Evolutionary conservation across 345 rosid species (phyloP).

Genomic region (Durio zibethinus): DNA sequence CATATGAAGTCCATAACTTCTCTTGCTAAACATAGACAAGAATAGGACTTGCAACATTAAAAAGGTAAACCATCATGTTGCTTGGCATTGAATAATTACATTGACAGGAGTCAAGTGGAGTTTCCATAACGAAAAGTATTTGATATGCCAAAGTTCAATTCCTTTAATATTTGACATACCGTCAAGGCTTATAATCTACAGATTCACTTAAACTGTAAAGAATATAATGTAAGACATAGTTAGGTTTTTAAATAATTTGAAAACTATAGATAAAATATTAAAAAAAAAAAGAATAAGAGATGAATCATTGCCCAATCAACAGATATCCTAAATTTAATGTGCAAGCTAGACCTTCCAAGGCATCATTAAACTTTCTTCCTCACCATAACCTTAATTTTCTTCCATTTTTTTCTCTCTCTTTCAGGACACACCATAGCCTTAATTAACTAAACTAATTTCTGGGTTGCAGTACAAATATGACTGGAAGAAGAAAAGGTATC

Average conservation of each 20-base stretch:
- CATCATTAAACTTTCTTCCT: neutral
- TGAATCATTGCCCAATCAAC: neutral
- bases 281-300: neutral
- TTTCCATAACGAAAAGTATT: neutral
- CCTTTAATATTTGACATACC: neutral
- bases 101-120: neutral
- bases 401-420: neutral
- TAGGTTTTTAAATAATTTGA: neutral
- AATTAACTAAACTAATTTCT: neutral
- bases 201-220: neutral
- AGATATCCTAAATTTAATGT: neutral
- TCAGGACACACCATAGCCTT: neutral
- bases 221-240: neutral
- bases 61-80: neutral
- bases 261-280: neutral
- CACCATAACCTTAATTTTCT: neutral
- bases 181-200: neutral
- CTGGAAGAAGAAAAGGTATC: neutral
- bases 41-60: neutral
- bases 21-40: neutral
- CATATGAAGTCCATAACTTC: neutral
- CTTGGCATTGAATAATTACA: neutral
- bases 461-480: neutral
- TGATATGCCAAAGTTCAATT: neutral
- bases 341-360: neutral